Base-by-base conservation (phyloP, 2,329 filamentous ascomycete genomes). In the Fusarium graminum region DNA sequence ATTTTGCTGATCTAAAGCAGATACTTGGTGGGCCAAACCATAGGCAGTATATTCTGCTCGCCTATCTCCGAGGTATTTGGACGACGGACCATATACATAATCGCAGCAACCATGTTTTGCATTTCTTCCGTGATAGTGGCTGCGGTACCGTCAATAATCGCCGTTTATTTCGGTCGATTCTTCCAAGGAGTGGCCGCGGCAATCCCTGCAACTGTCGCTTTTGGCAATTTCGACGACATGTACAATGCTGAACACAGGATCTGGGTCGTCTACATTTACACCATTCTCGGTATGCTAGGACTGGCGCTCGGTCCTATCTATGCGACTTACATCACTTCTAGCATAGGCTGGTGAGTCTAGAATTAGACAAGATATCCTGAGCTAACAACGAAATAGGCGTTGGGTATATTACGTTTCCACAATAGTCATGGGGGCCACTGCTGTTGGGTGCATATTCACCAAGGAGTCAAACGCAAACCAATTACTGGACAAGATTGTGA, bases 401-500 rank as follows among this genome's bases (percentile, higher is more conserved):
- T 60, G 57, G 57, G 57, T 60, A 3, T 60, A 60, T 45, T 60
- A 60, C 17, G 25, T 36, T 3, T 52, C 57, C 4, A 45, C 57
- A 9, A 44, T 60, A 1, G 40, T 53, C 1, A 60, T 44, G 28
- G 55, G 40, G 3, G 29, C 4, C 11, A 60, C 54, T 0, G 45
- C 57, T 34, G 11, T 30, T 36, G 57, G 12, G 14, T 60, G 57
- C 28, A 29, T 60, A 17, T 60, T 60, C 2, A 60, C 34, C 0
- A 60, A 2, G n/a, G 54, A 60, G 34, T 60, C 54, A 17, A 60
- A 60, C 2, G 54, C 57, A 26, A 26, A 36, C 0, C 45, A 60
- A 7, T n/a, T 60, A 41, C 13, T 60, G 1, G 55, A 60, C 16
- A 41, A 53, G 7, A 52, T 60, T 17, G 11, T 45, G 2, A 34